Evolutionary conservation across 345 rosid genomes (phyloP), one percentile per base, ranked within the genome.

Genomic region (Arabis alpina): DNA sequence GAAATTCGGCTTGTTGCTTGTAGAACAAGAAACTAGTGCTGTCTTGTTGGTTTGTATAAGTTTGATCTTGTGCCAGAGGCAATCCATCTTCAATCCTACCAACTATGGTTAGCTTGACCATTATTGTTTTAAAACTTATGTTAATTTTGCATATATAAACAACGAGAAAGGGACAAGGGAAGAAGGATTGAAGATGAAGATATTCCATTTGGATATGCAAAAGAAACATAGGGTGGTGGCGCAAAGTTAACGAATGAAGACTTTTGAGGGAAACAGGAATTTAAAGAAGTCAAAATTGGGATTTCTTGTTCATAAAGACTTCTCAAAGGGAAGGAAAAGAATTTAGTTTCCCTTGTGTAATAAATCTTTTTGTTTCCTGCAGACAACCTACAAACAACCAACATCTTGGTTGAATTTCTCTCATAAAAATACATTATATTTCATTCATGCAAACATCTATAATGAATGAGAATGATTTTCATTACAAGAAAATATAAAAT

Each of bases 61-160:
- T 14, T 43, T 60, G 68, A 25, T 81, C 88, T 58, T 76, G 80
- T 15, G 88, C 80, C 42, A 86, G 77, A 57, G 83, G 80, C 51
- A 86, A 57, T 53, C 85, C 89, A 79, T 84, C 91, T 9, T 53
- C 79, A 66, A 79, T 77, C 61, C 86, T 77, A 40, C 86, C 91
- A 68, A 82, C 77, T 41, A 84, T 83, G 3, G 89, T 86, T 52
- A 84, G 79, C 81, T 83, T 80, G 43, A 86, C 81, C 91, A 88
- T 81, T 63, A 23, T 39, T 6, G 15, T 15, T 25, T 49, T 62
- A 10, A 58, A 10, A 41, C 5, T 66, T 49, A 65, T 64, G 76
- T 3, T 34, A 23, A 36, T n/a, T 4, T 10, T 13, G 1, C 23
- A 50, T 61, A 48, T 71, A 69, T 64, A 54, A 8, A 47, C 34